Evolutionary conservation across 2,329 filamentous ascomycete species (phyloP).

Genomic region (Dactylellina parvicollis): DNA sequence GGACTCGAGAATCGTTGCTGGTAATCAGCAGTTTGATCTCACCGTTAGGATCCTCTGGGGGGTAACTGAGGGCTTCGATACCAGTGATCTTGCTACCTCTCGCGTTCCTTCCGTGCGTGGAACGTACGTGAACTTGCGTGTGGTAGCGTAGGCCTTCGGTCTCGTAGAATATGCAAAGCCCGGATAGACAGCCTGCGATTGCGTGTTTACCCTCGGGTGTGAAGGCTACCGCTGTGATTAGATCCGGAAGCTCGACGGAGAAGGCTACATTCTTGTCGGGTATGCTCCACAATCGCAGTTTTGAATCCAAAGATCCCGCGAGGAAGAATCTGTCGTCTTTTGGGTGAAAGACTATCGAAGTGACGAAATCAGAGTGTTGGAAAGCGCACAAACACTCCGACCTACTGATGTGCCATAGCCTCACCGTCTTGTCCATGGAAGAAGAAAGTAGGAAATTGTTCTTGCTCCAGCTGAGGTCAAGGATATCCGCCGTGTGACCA

Average conservation of each 20-base stretch:
- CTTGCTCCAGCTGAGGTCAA: conserved; percentile 95
- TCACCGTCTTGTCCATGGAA: conserved; percentile 97
- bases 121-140: conserved; percentile 91
- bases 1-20: conserved; percentile 91
- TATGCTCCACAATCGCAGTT: conserved; percentile 92
- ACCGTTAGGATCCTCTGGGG: conserved; percentile 68
- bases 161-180: conserved; percentile 88
- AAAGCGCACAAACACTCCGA: conserved; percentile 90
- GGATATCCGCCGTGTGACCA: conserved; percentile 83
- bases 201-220: conserved; percentile 89
- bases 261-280: conserved; percentile 94
- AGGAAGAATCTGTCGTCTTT: conserved; percentile 96
- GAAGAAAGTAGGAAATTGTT: conserved; percentile 97
- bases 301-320: conserved; percentile 88
- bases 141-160: conserved; percentile 87
- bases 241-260: conserved; percentile 78
- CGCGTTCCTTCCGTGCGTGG: conserved; percentile 88
- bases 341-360: conserved; percentile 92
- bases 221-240: conserved; percentile 94
- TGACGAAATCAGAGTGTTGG: conserved; percentile 93
- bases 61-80: conserved; percentile 77
- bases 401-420: conserved; percentile 89
- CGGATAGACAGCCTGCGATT: conserved; percentile 87
- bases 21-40: conserved; percentile 87
- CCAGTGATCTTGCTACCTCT: conserved; percentile 98